Conservation (phyloP, 805 yeast genomes). For the Starmerella bombicola region DNA sequence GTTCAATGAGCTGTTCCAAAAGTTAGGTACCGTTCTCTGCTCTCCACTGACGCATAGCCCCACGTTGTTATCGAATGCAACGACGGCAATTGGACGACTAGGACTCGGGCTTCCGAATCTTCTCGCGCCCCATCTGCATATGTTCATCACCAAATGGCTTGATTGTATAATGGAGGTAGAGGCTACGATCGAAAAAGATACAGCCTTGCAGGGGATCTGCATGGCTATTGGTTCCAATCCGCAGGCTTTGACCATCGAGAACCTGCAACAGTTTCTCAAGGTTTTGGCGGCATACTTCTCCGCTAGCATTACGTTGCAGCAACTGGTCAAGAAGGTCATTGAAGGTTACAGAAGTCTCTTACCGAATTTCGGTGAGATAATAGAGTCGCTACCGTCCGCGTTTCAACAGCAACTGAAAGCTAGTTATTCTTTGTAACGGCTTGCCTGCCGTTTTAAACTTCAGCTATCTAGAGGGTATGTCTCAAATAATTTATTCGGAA, state of each 20-base stretch:
- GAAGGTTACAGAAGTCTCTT: constrained; percentile 22
- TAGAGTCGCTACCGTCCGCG: constrained; percentile 18
- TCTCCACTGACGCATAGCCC: constrained; percentile 41
- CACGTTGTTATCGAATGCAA: constrained; percentile 65
- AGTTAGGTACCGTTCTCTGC: constrained; percentile 49
- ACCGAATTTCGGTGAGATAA: constrained; percentile 20
- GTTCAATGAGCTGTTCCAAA: constrained; percentile 40
- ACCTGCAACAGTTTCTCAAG: constrained; percentile 20
- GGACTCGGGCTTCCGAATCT: constrained; percentile 52
- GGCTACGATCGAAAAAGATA: constrained; percentile 79
- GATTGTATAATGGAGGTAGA: constrained; percentile 45
- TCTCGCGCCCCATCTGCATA: constrained; percentile 45
- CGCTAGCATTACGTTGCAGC: constrained; percentile 25
- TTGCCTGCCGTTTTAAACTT: too few species aligned
- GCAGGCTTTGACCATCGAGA: constrained; percentile 41
- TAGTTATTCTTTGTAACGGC: constrained; percentile 6
- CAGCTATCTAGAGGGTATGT: too few species aligned
- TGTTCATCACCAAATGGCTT: constrained; percentile 59
- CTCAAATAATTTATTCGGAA: too few species aligned
- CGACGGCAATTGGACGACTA: constrained; percentile 78
- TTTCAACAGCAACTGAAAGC: constrained; percentile 22
- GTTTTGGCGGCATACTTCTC: constrained; percentile 25
- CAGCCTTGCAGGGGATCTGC: constrained; percentile 76
- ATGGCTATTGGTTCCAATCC: constrained; percentile 56
- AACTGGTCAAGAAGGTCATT: constrained; percentile 23